Conservation (phyloP, 83 land plant genomes). For the Picea abies region DNA sequence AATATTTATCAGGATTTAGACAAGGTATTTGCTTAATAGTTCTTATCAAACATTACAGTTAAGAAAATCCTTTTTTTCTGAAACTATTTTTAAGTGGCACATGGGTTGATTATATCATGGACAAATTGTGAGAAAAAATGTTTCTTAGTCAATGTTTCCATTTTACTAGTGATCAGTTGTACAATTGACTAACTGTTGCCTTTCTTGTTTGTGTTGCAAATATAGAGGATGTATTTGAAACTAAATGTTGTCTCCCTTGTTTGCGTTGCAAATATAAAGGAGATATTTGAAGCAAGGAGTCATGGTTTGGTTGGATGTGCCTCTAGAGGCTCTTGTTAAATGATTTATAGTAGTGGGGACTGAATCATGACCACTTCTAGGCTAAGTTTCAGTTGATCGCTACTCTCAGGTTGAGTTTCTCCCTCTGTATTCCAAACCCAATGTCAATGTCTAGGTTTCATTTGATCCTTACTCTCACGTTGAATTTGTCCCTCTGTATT, state of each 20-base stretch:
- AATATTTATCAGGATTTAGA: background rate
- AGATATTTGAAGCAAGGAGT: slow-evolving; percentile 73
- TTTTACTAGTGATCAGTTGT: background rate
- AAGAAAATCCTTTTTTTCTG: background rate
- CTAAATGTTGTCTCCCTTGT: background rate
- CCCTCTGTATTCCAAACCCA: background rate
- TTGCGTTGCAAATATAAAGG: background rate
- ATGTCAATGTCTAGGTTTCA: background rate
- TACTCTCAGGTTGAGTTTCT: slow-evolving; percentile 30
- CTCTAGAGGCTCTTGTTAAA: slow-evolving; percentile 82
- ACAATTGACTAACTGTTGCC: background rate
- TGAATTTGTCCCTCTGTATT: too few species aligned
- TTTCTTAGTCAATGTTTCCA: background rate
- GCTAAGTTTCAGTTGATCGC: slow-evolving; percentile 22
- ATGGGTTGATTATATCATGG: background rate
- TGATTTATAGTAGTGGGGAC: slow-evolving; percentile 55
- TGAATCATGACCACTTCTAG: slow-evolving; percentile 50
- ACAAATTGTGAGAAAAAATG: background rate
- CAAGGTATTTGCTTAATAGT: background rate
- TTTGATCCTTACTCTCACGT: too few species aligned
- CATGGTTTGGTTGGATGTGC: slow-evolving; percentile 92
- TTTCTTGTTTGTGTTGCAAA: too few species aligned
- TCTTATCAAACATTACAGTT: background rate
- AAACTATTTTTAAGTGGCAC: background rate
- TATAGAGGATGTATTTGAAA: too few species aligned